Evolutionary conservation across 208 protist genomes (phyloP), one percentile per base, ranked within the genome.

Genomic region (Trypanosoma grayi): DNA sequence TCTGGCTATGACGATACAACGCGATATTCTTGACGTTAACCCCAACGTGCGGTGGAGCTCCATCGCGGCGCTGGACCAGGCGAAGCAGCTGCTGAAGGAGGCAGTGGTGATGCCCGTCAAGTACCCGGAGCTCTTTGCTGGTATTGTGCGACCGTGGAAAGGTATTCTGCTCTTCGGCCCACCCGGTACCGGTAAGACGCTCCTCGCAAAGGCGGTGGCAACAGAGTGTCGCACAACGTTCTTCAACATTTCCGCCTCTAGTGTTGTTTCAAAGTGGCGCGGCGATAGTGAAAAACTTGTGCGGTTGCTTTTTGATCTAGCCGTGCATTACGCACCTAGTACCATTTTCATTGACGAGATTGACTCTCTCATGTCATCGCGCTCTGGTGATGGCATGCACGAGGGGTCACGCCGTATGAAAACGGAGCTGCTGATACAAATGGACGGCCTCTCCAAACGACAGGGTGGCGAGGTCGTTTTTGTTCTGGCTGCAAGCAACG

Each of bases 281-380:
- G 98, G 98, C 18, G 98, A 99, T 67, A 96, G 85, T 41, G 98
- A 99, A 60, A 99, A 99, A 73, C 83, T 99, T 14, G 91, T 99
- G 6, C 79, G 95, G 28, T 81, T 98, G 69, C 74, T 97, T n/a
- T 97, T 97, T 73, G 89, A 94, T 60, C 69, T 97, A n/a, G 94
- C 94, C 25, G 81, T 92, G 50, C 80, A 93, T 66, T 96, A 96
- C 70, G 85, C 90, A 25, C 94, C 94, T 5, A 93, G 80, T 60
- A 96, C 99, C 48, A 98, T 99, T 41, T 99, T 99, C 82, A 98
- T 99, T 55, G 99, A 99, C 83, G 99, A 99, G 77, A 92, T 99
- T 16, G 99, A 99, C 80, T 98, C 98, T 6, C 71, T 99, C 27
- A 94, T 94, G 81, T 87, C 84, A 9, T 70, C 87, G 6, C 66